Evolutionary conservation across 495 filamentous ascomycete genomes (phyloP), one percentile per base, ranked within the genome.

Genomic region (Xylaria nigripes): DNA sequence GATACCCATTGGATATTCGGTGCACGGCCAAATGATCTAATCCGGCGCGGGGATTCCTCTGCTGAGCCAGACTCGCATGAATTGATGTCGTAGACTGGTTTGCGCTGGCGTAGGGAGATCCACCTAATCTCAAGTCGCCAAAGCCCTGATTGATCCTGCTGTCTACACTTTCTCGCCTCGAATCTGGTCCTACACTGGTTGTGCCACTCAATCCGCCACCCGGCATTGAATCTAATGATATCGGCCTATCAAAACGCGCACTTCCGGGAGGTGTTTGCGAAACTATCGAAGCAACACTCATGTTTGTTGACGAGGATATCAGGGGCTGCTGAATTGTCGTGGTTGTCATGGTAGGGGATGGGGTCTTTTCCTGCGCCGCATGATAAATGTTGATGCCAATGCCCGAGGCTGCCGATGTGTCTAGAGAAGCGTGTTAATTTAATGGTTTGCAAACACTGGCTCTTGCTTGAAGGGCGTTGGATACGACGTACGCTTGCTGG

Each of bases 41-140:
- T 6, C 65, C 68, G 42, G 66, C 55, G 3, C 76, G 75, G 12
- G 76, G 72, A 53, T 79, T 76, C 18, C 78, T 65, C 55, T 81
- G 78, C 51, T 77, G 74, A 25, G 70, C 70, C 25, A 80, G 59
- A 10, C 70, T 72, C 21, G 68, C 72, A 46, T 80, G 77, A 30
- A 91, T 83, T 25, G 87, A 91, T 0, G 85, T 81, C 15, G 87
- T 84, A 5, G 86, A 90, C 24, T 83, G 86, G 62, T 89, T 89
- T 55, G 84, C 81, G 65, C 80, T 87, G 44, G 85, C 78, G 61
- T 89, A 89, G 6, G 87, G 87, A 2, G 86, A 67, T 68, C 68
- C 68, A 34, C 83, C 83, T 57, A 91, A 77, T 19, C 81, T 76
- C 63, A 90, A 73, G 25, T 86, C 82, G 45, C 76, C 77, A 48